Percentiles rank a stretch among this genome's conserved stretches.
Conservation (phyloP, 2,329 filamentous ascomycete genomes). For the Hypoxylon sp. region DNA sequence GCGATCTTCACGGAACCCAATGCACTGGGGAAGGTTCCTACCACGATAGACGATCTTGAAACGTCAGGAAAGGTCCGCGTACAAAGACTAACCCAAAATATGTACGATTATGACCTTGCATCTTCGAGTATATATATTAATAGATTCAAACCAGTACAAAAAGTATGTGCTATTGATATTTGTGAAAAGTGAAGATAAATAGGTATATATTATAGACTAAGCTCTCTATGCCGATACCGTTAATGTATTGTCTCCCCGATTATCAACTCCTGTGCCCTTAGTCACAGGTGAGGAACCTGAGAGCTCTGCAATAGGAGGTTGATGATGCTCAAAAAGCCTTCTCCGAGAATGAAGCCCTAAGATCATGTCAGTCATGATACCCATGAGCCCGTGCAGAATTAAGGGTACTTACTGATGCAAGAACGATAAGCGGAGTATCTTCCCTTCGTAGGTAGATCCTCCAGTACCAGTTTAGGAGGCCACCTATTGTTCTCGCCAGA, state of each 20-base stretch:
- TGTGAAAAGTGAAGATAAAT: slow-evolving; percentile 3
- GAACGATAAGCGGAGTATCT: slow-evolving; percentile 87
- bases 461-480: slow-evolving; percentile 84
- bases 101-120: not conserved
- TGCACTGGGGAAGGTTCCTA: not conserved
- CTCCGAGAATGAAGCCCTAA: slow-evolving; percentile 88
- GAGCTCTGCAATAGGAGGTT: slow-evolving; percentile 87
- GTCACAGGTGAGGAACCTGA: slow-evolving; percentile 78
- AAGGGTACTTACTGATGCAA: slow-evolving; percentile 74
- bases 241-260: slow-evolving; percentile 5
- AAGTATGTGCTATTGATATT: not conserved
- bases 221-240: not conserved
- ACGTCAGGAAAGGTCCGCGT: not conserved
- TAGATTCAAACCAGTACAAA: not conserved
- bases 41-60: slow-evolving; percentile 1
- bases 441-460: slow-evolving; percentile 64
- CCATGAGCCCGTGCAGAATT: not conserved
- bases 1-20: slow-evolving; percentile 21
- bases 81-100: not conserved
- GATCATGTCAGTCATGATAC: slow-evolving; percentile 25
- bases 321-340: slow-evolving; percentile 91
- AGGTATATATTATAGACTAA: slow-evolving; percentile 19
- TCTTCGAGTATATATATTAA: not conserved
- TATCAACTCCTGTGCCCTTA: slow-evolving; percentile 2
- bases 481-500: slow-evolving; percentile 86